These are phyloP conservation scores for Crepidotus variabilis DNA, from an alignment of 768 basidiomycete genomes.

Conservation along the genomic window DNA sequence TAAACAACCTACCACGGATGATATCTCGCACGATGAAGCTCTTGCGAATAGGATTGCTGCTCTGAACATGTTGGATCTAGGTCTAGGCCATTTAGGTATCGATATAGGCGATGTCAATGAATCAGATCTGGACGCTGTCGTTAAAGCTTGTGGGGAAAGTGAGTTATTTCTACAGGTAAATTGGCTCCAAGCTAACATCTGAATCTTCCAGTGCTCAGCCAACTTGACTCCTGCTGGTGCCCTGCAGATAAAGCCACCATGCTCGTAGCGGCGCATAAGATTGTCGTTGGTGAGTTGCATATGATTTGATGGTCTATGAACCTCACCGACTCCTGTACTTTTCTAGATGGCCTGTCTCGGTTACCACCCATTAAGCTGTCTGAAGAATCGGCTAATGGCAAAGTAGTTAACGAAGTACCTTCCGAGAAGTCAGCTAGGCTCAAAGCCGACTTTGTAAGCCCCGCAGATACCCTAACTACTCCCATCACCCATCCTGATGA, in stretches of 20 bases:
- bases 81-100: constrained; percentile 86
- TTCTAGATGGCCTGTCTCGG: constrained; percentile 65
- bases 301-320: neutral
- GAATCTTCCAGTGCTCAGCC: constrained; percentile 26
- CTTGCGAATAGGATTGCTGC: constrained; percentile 88
- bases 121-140: constrained; percentile 54
- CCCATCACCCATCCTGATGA: neutral
- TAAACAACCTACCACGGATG: constrained; percentile 57
- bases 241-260: constrained; percentile 79
- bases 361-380: constrained; percentile 74
- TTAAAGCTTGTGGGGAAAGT: constrained; percentile 78
- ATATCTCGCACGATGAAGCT: constrained; percentile 86
- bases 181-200: neutral
- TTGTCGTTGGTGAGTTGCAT: constrained; percentile 73
- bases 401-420: constrained; percentile 17
- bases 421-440: constrained; percentile 15
- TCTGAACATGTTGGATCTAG: constrained; percentile 85
- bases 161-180: constrained; percentile 20
- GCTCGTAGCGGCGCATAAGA: constrained; percentile 80
- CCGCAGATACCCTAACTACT: too few relatives aligned
- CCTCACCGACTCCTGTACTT: neutral
- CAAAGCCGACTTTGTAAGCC: too few relatives aligned
- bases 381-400: constrained; percentile 30
- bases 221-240: constrained; percentile 39
- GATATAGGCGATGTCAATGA: constrained; percentile 54